Base-by-base conservation (phyloP, 1,139 yeast species). In the Candida anutae region DNA sequence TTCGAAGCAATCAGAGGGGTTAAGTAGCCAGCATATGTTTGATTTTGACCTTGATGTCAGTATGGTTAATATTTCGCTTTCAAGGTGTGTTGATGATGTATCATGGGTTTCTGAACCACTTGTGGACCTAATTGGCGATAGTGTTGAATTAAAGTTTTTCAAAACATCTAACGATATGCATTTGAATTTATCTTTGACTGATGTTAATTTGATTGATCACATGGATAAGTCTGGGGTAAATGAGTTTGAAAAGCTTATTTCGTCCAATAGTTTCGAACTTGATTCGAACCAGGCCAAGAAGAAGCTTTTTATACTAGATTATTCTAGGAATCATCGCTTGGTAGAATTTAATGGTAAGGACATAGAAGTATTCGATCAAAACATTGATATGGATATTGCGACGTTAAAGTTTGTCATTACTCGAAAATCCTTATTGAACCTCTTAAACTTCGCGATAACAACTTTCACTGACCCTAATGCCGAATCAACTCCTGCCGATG, bases 391-490 rank as follows among this genome's bases (percentile, higher is more conserved):
- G 28, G 69, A 77, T 30, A 66, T 93, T 50, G 88, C 95, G 0
- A 85, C 94, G 6, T 70, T 93, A 32, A 77, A 77, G 38, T 68
- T 84, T 28, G 80, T 83, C 2, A 58, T 88, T 8, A 75, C 94
- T 0, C 75, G 96, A 28, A 80, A 75, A 43, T 81, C 95, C 1
- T 58, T 83, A 15, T 63, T 90, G 39, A 80, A 94, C 3, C 58
- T 90, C 11, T 57, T 90, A 38, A 93, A 87, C 50, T 93, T 80
- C 48, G 62, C 81, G 3, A 63, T 88, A 45, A 83, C 88, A 26
- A 90, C 97, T 0, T 90, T 90, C 48, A 81, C 95, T 0, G 82
- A 78, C 50, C 88, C 87, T 0, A 65, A 74, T 37, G 84, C 88
- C 0, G 74, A 70, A 11, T 77, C 72, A 16, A 58, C 74, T 1